Evolutionary conservation across 2,329 filamentous ascomycete genomes (phyloP).

Genomic region (Arachnomyces sp.): DNA sequence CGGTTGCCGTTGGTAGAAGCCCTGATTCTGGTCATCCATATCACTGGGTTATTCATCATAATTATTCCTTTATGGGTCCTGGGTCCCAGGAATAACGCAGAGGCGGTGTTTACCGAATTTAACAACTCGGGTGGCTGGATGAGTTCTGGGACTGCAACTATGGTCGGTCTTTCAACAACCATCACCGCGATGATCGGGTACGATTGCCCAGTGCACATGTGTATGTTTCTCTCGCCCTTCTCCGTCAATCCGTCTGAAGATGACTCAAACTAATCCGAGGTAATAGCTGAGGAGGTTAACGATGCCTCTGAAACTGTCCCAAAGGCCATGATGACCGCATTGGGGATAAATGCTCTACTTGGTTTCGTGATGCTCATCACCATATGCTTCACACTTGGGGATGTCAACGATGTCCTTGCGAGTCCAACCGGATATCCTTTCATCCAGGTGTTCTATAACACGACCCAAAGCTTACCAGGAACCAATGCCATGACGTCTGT

Average conservation of each 20-base stretch:
- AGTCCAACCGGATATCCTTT: slow-evolving; percentile 48
- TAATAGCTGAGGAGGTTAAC: slow-evolving; percentile 33
- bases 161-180: slow-evolving; percentile 34
- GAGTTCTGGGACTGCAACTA: slow-evolving; percentile 27
- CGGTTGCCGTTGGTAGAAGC: slow-evolving; percentile 33
- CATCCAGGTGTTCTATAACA: slow-evolving; percentile 50
- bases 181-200: slow-evolving; percentile 35
- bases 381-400: slow-evolving; percentile 46
- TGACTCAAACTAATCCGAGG: slow-evolving; percentile 5
- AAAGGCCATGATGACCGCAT: slow-evolving; percentile 41
- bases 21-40: slow-evolving; percentile 34
- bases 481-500: slow-evolving; percentile 45
- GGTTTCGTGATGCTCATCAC: slow-evolving; percentile 52
- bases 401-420: slow-evolving; percentile 38
- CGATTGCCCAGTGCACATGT: slow-evolving; percentile 39
- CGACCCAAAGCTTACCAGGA: slow-evolving; percentile 40
- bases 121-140: slow-evolving; percentile 35
- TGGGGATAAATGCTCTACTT: slow-evolving; percentile 44
- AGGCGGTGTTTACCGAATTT: slow-evolving; percentile 34
- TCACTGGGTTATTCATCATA: slow-evolving; percentile 35
- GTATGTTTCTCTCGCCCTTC: slow-evolving; percentile 21
- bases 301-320: slow-evolving; percentile 45
- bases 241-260: slow-evolving; percentile 1
- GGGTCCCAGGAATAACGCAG: slow-evolving; percentile 29
- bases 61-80: slow-evolving; percentile 37